Evolutionary conservation across 306 rosid genomes (phyloP).

Genomic region (Prunus persica): DNA sequence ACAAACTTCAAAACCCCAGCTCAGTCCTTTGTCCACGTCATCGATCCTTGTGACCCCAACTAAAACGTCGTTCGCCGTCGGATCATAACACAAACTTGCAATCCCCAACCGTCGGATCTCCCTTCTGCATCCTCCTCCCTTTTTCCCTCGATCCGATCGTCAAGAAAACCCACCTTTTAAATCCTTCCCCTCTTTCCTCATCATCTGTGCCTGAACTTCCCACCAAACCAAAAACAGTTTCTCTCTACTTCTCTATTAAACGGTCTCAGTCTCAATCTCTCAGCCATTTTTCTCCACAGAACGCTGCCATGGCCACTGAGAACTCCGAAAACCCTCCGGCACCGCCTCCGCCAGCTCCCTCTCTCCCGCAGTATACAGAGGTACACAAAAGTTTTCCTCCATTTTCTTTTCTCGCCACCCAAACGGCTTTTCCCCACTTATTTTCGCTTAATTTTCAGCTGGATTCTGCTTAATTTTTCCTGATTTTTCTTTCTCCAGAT

Average conservation of each 20-base stretch:
- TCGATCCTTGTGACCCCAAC: slow-evolving; percentile 27
- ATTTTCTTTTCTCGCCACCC: neutral
- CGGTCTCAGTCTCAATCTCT: neutral
- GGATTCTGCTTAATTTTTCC: neutral
- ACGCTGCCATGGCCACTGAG: slow-evolving; percentile 37
- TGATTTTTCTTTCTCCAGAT: slow-evolving; percentile 20
- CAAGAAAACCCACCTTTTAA: slow-evolving; percentile 34
- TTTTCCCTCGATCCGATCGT: slow-evolving; percentile 27
- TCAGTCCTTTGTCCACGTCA: slow-evolving; percentile 31
- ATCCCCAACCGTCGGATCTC: slow-evolving; percentile 44
- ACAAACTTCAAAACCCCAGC: neutral
- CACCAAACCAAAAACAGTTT: slow-evolving; percentile 17
- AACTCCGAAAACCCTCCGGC: slow-evolving; percentile 11
- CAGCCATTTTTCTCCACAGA: neutral
- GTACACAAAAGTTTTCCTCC: slow-evolving; percentile 18
- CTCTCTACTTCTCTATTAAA: neutral
- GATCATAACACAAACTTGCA: neutral
- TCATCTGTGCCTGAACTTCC: slow-evolving; percentile 12
- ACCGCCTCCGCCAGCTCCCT: slow-evolving; percentile 11
- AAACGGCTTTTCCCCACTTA: neutral
- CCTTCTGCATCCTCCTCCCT: neutral
- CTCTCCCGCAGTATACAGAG: slow-evolving; percentile 43
- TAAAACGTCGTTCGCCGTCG: neutral
- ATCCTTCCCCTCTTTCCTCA: slow-evolving; percentile 20
- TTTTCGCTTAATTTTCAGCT: slow-evolving; percentile 1